Conservation (phyloP, 2,329 filamentous ascomycete species). For the Claviceps paspali region DNA sequence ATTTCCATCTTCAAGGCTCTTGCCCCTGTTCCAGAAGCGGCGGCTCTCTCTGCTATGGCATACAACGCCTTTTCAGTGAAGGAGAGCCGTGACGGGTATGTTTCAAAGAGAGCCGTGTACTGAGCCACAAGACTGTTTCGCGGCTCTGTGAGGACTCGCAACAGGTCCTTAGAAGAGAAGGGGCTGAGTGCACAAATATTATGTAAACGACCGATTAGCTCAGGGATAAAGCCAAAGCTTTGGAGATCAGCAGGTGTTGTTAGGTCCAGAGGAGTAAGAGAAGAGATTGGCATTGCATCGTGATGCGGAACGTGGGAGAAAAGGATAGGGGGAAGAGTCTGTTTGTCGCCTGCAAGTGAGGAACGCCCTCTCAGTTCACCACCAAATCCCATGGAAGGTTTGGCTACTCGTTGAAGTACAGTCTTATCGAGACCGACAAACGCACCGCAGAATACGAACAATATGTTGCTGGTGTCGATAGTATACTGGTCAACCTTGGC, state of each 20-base stretch:
- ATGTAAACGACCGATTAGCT: constrained; percentile 89
- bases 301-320: constrained; percentile 44
- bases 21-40: constrained; percentile 54
- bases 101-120: constrained; percentile 75
- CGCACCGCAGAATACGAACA: constrained; percentile 93
- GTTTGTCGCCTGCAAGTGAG: constrained; percentile 30
- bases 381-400: constrained; percentile 78
- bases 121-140: constrained; percentile 78
- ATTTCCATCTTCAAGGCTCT: constrained; percentile 67
- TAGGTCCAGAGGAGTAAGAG: constrained; percentile 50
- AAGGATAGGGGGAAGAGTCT: constrained; percentile 50
- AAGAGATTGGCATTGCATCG: constrained; percentile 18
- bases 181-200: constrained; percentile 76
- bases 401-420: constrained; percentile 73
- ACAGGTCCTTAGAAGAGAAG: constrained; percentile 50
- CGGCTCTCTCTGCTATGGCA: constrained; percentile 58
- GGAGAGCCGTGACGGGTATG: constrained; percentile 60
- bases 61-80: constrained; percentile 74
- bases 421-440: constrained; percentile 87
- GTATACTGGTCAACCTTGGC: constrained; percentile 49
- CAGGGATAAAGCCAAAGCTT: constrained; percentile 80
- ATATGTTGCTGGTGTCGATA: constrained; percentile 86
- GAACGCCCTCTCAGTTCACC: constrained; percentile 54
- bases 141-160: constrained; percentile 83
- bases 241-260: constrained; percentile 64